Base-by-base conservation (phyloP, 371 early-diverging fungal genomes). In the Gilbertella persicaria region DNA sequence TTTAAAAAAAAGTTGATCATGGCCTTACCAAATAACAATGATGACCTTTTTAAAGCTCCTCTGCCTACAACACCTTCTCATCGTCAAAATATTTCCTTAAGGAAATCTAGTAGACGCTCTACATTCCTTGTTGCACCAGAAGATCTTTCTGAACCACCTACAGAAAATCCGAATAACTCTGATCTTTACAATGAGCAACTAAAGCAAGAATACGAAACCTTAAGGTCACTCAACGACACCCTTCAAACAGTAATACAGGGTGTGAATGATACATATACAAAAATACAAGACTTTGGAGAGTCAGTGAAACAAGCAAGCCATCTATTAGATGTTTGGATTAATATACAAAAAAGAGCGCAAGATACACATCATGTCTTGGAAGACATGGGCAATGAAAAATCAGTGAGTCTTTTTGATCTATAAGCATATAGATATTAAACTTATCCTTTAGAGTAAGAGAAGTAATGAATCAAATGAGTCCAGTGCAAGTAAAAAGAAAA, bases 291-390 rank as follows among this genome's bases (percentile, higher is more conserved):
- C 42, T 68, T 75, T 16, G 30, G 53, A 6, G 46, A 63, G 6
- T 71, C 69, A 1, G 59, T 78, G 0, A 55, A 73, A 42, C 58
- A 60, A 39, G 71, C 79, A 9, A 64, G 75, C 8, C 43, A 60
- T 3, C 40, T 78, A 28, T 25, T 78, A 2, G 66, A 75, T 16
- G 25, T 68, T 0, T 78, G 79, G 79, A 57, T 64, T 23, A 3
- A 28, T 7, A 61, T 73, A 5, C 40, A 75, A 19, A 58, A 66
- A 25, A 73, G 60, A 21, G 58, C 73, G 17, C 69, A 75, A 38
- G 63, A 67, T 21, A 67, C 67, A 7, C 67, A 73, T 29, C 54
- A 58, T 21, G 26, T 71, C 10, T 28, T 75, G 12, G 73, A 78
- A 29, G 67, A 70, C 36, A 54, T 61, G 6, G 33, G 45, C 4